A percentile compares a stretch with the other conserved stretches of the same genome.
These are phyloP conservation scores for Nakaseomyces glabratus DNA, from an alignment of 1,139 yeast genomes.

Conservation along the genomic window DNA sequence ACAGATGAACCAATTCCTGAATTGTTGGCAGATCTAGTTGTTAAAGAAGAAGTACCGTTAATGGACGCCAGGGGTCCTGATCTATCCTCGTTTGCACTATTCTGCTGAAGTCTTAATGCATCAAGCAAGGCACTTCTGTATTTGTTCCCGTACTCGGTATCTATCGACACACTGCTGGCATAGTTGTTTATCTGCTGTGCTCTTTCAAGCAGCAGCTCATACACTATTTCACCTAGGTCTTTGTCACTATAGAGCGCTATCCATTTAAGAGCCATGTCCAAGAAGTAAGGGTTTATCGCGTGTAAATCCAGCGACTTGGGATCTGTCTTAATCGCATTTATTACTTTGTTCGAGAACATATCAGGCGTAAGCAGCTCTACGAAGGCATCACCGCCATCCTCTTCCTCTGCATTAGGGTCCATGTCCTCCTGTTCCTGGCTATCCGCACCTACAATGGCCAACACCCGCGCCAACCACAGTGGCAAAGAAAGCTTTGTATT, in stretches of 20 bases:
- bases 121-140: no score
- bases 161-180: conserved; percentile 36
- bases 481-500: conserved; percentile 74
- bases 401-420: conserved; percentile 25
- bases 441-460: conserved; percentile 46
- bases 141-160: conserved; percentile 36
- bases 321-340: conserved; percentile 76
- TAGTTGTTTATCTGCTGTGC: conserved; percentile 63
- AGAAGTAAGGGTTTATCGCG: conserved; percentile 56
- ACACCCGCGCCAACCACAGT: conserved; percentile 75
- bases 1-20: no score
- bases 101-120: no score
- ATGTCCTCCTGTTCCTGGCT: conserved; percentile 15
- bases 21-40: no score
- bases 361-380: conserved; percentile 64
- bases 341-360: conserved; percentile 49
- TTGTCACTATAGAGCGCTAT: conserved; percentile 55
- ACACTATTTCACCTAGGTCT: conserved; percentile 48
- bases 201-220: conserved; percentile 50
- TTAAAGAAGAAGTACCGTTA: no score
- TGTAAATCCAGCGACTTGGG: conserved; percentile 62
- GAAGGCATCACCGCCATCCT: conserved; percentile 41
- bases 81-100: no score
- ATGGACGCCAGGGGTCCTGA: no score
- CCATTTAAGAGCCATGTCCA: conserved; percentile 67